These are phyloP conservation scores for Nemania sp. DNA, from an alignment of 2,329 filamentous ascomycete species.

Conservation along the genomic window DNA sequence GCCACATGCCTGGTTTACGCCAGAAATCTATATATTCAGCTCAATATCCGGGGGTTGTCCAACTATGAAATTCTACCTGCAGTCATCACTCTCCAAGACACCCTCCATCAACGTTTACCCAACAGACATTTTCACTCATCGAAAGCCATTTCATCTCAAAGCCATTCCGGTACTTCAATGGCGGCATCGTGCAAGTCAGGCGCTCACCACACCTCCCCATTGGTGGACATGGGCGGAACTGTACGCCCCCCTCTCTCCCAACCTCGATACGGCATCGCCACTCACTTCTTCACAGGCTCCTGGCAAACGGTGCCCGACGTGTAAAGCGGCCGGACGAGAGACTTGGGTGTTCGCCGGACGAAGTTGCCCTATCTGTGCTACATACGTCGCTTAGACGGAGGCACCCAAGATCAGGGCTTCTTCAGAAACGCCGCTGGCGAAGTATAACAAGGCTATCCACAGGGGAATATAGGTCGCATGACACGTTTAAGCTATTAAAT, in stretches of 20 bases:
- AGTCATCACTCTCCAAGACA: no score
- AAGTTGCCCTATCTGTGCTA: conserved; percentile 33
- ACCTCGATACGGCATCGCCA: neutral
- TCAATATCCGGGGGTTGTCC: neutral
- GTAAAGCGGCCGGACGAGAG: conserved; percentile 24
- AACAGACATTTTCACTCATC: neutral
- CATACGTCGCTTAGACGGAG: conserved; percentile 29
- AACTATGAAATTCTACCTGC: neutral
- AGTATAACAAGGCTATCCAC: neutral
- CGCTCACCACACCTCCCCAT: conserved; percentile 9
- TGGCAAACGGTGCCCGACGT: conserved; percentile 33
- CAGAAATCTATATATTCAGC: conserved; percentile 14
- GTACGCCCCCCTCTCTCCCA: conserved; percentile 10
- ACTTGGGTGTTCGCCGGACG: conserved; percentile 33
- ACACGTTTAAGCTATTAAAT: neutral
- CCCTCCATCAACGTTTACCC: neutral
- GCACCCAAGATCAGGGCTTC: neutral
- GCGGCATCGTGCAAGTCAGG: conserved; percentile 15
- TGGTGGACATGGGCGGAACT: conserved; percentile 28
- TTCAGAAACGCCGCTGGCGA: neutral
- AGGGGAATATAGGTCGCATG: neutral
- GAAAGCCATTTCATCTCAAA: neutral
- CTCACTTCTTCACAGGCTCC: conserved; percentile 29
- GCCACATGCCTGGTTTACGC: neutral
- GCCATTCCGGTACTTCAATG: conserved; percentile 16